Evolutionary conservation across 352 stramenopile genomes (phyloP), one percentile per base, ranked within the genome.

Genomic region (Pythium dissotocum): DNA sequence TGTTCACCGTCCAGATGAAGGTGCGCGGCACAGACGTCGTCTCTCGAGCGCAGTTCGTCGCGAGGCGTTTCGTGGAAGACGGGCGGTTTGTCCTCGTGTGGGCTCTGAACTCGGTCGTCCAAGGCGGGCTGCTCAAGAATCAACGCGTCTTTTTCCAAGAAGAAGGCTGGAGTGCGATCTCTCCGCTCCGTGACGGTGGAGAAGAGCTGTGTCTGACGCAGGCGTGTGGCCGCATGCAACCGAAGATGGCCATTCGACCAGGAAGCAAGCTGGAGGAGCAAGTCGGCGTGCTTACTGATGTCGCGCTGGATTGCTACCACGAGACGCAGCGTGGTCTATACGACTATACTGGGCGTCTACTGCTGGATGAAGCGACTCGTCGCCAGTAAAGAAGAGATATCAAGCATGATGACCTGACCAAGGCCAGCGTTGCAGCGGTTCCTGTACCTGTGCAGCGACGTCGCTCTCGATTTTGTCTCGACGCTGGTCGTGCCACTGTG

Each of bases 401-500:
- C 21, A 24, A 24, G 21, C 21, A 24, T 24, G 46, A 53, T 30
- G 14, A 24, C 16, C 14, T 51, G 42, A 24, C 14, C 6, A 51
- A 51, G 42, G n/a, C 52, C 21, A 3, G 32, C 48, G n/a, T 28
- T 63, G 33, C 69, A 69, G 38, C 63, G 69, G 6, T 75, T 75
- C 46, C 36, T 63, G 13, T 71, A 69, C 21, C n/a, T 75, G 30
- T 68, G 58, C 26, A 68, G 58, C 38, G 69, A 75, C 16, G 36
- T 75, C 26, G 4, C 63, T 16, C 49, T 75, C 2, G 69, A 71
- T 28, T 71, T 69, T 30, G 53, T 28, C 6, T 68, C 63, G 33
- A 65, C 69, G 0, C 40, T 67, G 16, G 46, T 71, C 3, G 53
- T 75, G 0, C 69, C 63, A 1, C 10, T 74, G 14, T 64, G 28